Base-by-base conservation (phyloP, 768 basidiomycete genomes). In the Trichaptum fuscoviolaceum region DNA sequence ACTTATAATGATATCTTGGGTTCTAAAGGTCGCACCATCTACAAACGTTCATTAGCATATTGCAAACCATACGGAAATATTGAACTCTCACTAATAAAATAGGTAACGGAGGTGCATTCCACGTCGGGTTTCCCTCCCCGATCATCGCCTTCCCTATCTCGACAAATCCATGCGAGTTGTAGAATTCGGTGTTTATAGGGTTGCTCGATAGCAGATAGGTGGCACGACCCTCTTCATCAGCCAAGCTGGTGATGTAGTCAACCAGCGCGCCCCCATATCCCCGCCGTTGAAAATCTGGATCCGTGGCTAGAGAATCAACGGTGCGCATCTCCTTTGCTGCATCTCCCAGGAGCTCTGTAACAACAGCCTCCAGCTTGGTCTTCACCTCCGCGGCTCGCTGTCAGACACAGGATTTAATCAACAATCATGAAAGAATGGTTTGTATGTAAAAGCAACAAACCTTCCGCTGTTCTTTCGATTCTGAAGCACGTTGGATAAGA, bases 191-290 rank as follows among this genome's bases (percentile, higher is more conserved):
- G 52, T 70, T 72, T 3, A 68, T 63, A 1, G 66, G 63, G 61
- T 70, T 68, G 12, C 65, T 66, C 25, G 67, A 70, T 12, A 25
- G 57, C 1, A 68, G 63, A 57, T 60, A 71, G 6, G 66, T 66
- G 25, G 57, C 62, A 15, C 64, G 67, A 20, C 68, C 66, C 35
- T 63, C 62, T 18, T 63, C 66, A 35, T 72, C 71, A 0, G 23
- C 35, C 63, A 18, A 30, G 42, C 42, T 65, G 2, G 70, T 72
- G 15, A 73, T 65, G 0, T 73, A 65, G 23, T 75, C 70, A 7
- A 79, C 64, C 18, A 79, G 69, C 25, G 75, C 73, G 18, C 71
- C 67, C 9, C 75, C 78, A 62, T 75, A 76, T 0, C 78, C 77
- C n/a, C 65, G 69, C 2, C 75, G 71, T 65, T 76, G 77, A 57